Base-by-base conservation (phyloP, 2,329 filamentous ascomycete species). In the Bisporella sp. region DNA sequence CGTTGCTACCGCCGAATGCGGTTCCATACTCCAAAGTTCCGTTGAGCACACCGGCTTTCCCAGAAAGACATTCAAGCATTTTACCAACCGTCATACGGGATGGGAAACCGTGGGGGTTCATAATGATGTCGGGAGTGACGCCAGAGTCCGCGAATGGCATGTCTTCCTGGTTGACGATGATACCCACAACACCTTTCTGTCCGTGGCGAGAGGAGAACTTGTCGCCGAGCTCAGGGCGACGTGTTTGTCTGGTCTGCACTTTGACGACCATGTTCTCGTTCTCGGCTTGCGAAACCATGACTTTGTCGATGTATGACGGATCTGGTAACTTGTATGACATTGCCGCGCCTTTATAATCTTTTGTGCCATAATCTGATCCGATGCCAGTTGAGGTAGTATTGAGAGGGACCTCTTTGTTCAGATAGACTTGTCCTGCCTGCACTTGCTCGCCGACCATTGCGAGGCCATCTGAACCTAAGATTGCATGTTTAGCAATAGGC, bases 51-150 rank as follows among this genome's bases (percentile, higher is more conserved):
- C 91, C 89, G 0, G 93, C 93, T 70, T 99, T 99, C 57, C 93
- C 93, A 0, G 91, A 89, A 12, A 99, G 77, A 42, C 96, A 87
- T 67, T 99, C 93, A 46, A 99, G 81, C 75, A 99, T 87, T 70
- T 99, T 99, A 32, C 93, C 93, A 55, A 99, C 93, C 48, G 93
- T 99, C 93, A 99, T 99, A 69, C 93, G 93, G 32, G 92, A 97
- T 1, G 93, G 93, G 77, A 99, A 99, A 83, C 93, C 93, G 72
- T 99, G 93, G 0, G 95, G 93, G 74, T 99, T 99, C 93, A 99
- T 99, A 80, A 99, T 99, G 59, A 99, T 96, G 69, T 99, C 93
- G 0, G 93, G 93, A n/a, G 84, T 85, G 58, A 99, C 81, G 2
- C 93, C 95, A 47, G 78, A 75, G 69, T 99, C 93, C 35, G 87